Conservation (phyloP, 2,329 filamentous ascomycete species). For the Paraphaeosphaeria minitans region DNA sequence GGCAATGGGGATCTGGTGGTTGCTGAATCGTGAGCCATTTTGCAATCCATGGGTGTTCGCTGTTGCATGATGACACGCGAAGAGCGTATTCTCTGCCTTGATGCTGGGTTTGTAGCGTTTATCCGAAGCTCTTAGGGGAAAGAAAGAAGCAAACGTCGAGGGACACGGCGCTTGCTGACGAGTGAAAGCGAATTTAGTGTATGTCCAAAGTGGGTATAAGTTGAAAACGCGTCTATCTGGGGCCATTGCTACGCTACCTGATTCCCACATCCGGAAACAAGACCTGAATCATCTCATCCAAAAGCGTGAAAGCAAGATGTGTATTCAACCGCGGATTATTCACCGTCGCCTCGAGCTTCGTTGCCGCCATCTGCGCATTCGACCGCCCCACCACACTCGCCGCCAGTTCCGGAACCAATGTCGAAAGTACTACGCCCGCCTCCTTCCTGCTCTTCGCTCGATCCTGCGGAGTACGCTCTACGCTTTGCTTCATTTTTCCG, state of each 20-base stretch:
- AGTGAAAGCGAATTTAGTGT: no score
- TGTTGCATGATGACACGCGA: no score
- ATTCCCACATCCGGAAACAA: conserved; percentile 47
- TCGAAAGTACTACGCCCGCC: conserved; percentile 86
- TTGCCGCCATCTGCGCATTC: conserved; percentile 88
- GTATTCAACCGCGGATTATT: conserved; percentile 87
- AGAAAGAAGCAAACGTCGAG: no score
- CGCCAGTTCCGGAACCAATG: conserved; percentile 86
- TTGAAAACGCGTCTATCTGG: not conserved
- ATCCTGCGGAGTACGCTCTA: conserved; percentile 69
- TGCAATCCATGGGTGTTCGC: no score
- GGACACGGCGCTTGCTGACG: no score
- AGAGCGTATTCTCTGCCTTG: no score
- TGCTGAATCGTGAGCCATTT: no score
- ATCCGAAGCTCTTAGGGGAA: no score
- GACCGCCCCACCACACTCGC: conserved; percentile 90
- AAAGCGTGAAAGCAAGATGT: conserved; percentile 56
- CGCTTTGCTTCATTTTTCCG: conserved; percentile 59
- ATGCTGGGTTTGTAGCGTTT: no score
- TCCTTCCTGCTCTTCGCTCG: conserved; percentile 83
- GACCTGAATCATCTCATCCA: conserved; percentile 55
- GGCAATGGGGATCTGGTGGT: no score
- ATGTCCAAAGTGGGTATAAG: no score
- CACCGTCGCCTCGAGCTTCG: conserved; percentile 85
- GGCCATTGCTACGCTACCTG: conserved; percentile 12